Base-by-base conservation (phyloP, 805 yeast genomes). In the Candida sithepensis region DNA sequence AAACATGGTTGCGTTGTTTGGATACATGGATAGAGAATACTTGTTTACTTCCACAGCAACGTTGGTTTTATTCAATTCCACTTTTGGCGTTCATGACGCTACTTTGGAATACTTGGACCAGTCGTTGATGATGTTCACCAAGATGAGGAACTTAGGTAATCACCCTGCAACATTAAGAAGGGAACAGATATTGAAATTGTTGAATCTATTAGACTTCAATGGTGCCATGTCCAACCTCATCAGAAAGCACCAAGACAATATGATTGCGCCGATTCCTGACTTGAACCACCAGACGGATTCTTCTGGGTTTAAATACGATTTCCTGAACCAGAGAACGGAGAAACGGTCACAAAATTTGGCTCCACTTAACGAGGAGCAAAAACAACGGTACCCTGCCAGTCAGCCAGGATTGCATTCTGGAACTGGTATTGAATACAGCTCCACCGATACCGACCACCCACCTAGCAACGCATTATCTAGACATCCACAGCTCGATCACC, bases 1-100 rank as follows among this genome's bases (percentile, higher is more conserved):
- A 47, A 85, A 84, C 54, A 84, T 84, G 89, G 83, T 86, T n/a
- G 92, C 95, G 0, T 65, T 85, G 39, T 86, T 86, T 67, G 94
- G 95, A 2, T 86, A 88, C 72, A 85, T 86, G 92, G 95, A 86
- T 60, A 72, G 95, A 56, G 95, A 86, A 58, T 86, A 86, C 59
- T 68, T 86, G 21, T 86, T 85, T 63, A 85, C 90, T 0, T 79
- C 91, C 0, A 81, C 91, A 3, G 85, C 87, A 4, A 85, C 94
- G 0, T 66, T 85, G 41, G 79, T 85, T 14, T 69, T 86, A 38
- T 85, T 85, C 63, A 86, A 84, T 61, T 83, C 89, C 1, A 84
- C 94, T 0, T 86, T 86, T 67, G 95, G 95, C 7, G 84, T 85
- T 6, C 88, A 85, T 59, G 88, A 84, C 22, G 88, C 86, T 24